Evolutionary conservation across 2,329 filamentous ascomycete genomes (phyloP).

Genomic region (Cladosporium cucumerinum): DNA sequence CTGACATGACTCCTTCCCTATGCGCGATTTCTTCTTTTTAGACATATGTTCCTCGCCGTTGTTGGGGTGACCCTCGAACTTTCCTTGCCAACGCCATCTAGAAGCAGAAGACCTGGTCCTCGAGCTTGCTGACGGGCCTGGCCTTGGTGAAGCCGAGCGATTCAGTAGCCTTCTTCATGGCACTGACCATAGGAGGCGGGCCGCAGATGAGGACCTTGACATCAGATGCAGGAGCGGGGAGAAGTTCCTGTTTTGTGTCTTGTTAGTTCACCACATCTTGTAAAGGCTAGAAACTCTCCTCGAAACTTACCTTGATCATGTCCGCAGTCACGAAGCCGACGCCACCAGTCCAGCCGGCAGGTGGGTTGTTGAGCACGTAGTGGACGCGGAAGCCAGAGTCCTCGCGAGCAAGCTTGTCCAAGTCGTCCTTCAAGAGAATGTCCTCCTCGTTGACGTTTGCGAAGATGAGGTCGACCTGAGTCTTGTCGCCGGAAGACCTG

Average conservation of each 20-base stretch:
- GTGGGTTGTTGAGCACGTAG: constrained; percentile 96
- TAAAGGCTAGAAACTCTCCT: not conserved
- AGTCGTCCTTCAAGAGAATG: constrained; percentile 87
- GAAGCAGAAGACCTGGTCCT: constrained; percentile 98
- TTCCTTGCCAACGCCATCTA: constrained; percentile 37
- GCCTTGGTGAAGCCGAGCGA: constrained; percentile 88
- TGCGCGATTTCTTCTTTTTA: constrained; percentile 2
- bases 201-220: constrained; percentile 94
- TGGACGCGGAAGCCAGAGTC: constrained; percentile 82
- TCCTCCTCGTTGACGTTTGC: constrained; percentile 93
- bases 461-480: constrained; percentile 91
- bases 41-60: not conserved
- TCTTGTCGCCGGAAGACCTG: constrained; percentile 59
- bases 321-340: constrained; percentile 93
- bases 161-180: constrained; percentile 94
- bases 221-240: constrained; percentile 78
- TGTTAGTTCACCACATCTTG: not conserved
- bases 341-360: constrained; percentile 84
- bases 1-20: constrained; percentile 10
- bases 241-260: constrained; percentile 56
- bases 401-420: constrained; percentile 73
- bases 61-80: not conserved
- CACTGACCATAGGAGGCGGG: constrained; percentile 92
- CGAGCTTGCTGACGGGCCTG: constrained; percentile 90
- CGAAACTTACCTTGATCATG: constrained; percentile 70